Evolutionary conservation across 805 yeast species (phyloP), one percentile per base, ranked within the genome.

Genomic region (Candida loeiensis): DNA sequence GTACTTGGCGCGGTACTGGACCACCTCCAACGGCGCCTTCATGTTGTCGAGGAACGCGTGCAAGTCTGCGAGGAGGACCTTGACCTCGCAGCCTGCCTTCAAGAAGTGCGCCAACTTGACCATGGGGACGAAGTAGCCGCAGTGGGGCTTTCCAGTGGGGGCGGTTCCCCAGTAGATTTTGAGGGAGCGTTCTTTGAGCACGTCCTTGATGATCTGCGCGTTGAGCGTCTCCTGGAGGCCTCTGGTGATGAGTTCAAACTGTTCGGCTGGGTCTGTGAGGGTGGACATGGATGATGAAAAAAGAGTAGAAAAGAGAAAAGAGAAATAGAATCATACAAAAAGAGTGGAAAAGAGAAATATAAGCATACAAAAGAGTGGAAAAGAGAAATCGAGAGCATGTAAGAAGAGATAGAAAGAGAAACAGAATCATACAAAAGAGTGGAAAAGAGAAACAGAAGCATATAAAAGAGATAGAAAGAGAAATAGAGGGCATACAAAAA

Each of bases 131-230:
- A 93, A 88, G 75, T 93, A 93, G 38, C 98, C 99, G 71, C 97
- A 90, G 68, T 93, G 99, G 33, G 98, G 96, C 66, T 79, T 86
- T 39, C 99, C 99, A 4, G 99, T 93, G 45, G 99, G 98, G 6
- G 99, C 99, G 15, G 98, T 90, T 51, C 99, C 99, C 98, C 97
- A 93, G 79, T 93, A 93, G 56, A 93, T 67, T 56, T 80, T 85
- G 50, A 95, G 64, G 11, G 93, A 86, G 54, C 95, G 80, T 54
- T 87, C 79, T 56, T 87, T 93, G 45, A 90, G 70, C 24, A 88
- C 79, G 57, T 88, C 77, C 58, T 85, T 85, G 64, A 91, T 86
- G 64, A 89, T 87, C 63, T 85, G 90, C 28, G 79, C 82, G 61
- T 91, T 88, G 45, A 93, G 76, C 38, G 85, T 91, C 70, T 93